These are phyloP conservation scores for Arabidopsis lyrata DNA, from an alignment of 441 rosid species.

Conservation along the genomic window DNA sequence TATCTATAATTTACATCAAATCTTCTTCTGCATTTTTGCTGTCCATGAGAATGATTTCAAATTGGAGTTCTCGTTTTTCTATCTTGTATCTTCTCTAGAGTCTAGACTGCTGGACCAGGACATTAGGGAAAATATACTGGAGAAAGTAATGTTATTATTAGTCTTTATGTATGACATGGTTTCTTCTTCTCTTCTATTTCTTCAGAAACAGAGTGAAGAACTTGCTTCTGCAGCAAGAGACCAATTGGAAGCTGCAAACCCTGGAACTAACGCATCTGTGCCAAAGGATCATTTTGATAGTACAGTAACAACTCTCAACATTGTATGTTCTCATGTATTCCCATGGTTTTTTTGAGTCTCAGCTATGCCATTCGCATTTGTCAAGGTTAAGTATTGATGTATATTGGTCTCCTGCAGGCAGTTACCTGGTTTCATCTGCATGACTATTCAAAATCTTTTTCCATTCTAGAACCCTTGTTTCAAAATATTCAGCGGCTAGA, in stretches of 20 bases:
- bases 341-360: not conserved
- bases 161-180: not conserved
- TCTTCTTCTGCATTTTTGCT: not conserved
- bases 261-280: slow-evolving; percentile 57
- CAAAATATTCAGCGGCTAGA: slow-evolving; percentile 82
- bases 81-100: not conserved
- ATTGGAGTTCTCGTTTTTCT: not conserved
- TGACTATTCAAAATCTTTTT: slow-evolving; percentile 79
- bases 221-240: slow-evolving; percentile 74
- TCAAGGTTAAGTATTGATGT: slow-evolving; percentile 41
- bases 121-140: not conserved
- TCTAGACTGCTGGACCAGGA: not conserved
- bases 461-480: slow-evolving; percentile 82
- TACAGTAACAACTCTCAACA: slow-evolving; percentile 77
- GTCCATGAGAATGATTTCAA: not conserved
- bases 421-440: slow-evolving; percentile 94
- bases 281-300: slow-evolving; percentile 85
- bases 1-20: not conserved
- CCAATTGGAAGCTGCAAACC: slow-evolving; percentile 62
- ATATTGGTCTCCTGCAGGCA: slow-evolving; percentile 60
- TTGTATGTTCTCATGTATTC: slow-evolving; percentile 55
- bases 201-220: slow-evolving; percentile 75
- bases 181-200: slow-evolving; percentile 35
- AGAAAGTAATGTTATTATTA: slow-evolving; percentile 2
- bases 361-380: slow-evolving; percentile 17